Percentiles rank a stretch among this genome's conserved stretches.
These are phyloP conservation scores for Lophium mytilinum DNA, from an alignment of 495 filamentous ascomycete species.

Conservation along the genomic window DNA sequence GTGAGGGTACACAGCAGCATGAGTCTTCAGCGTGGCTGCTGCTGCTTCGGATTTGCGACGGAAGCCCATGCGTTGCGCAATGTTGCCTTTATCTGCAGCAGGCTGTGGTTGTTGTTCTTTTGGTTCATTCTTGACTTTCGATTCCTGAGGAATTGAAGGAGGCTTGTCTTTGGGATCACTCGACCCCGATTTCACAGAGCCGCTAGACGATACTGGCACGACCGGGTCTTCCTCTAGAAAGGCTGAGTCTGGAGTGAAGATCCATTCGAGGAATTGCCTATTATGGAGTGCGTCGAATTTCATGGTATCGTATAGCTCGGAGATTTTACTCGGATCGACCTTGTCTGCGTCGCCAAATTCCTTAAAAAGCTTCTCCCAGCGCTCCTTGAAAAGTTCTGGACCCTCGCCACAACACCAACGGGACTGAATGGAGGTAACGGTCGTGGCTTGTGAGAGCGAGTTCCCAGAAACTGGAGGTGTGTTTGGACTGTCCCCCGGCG, in stretches of 20 bases:
- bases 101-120: conserved; percentile 10
- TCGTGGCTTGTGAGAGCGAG: conserved; percentile 49
- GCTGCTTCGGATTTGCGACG: conserved; percentile 29
- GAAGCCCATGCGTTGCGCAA: conserved; percentile 36
- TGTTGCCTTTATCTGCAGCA: conserved; percentile 14
- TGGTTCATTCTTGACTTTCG: conserved; percentile 9
- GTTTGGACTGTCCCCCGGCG: conserved; percentile 18
- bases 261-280: conserved; percentile 92
- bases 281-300: conserved; percentile 98
- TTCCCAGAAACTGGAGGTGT: conserved; percentile 36
- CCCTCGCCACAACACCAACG: conserved; percentile 97
- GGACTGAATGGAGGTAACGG: conserved; percentile 63
- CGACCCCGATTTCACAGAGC: conserved; percentile 2
- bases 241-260: conserved; percentile 73
- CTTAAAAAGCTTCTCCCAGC: conserved; percentile 96
- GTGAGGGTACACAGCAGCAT: conserved; percentile 7
- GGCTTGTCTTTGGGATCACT: conserved; percentile 11
- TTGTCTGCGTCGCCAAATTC: conserved; percentile 97
- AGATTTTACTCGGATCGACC: conserved; percentile 95
- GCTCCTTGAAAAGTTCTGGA: conserved; percentile 85
- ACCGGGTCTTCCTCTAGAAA: conserved; percentile 55
- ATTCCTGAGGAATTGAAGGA: background rate
- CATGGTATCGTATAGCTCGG: conserved; percentile 97
- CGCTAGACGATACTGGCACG: conserved; percentile 5
- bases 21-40: conserved; percentile 1